Evolutionary conservation across 2,329 filamentous ascomycete genomes (phyloP).

Genomic region (Xylaria sp.): DNA sequence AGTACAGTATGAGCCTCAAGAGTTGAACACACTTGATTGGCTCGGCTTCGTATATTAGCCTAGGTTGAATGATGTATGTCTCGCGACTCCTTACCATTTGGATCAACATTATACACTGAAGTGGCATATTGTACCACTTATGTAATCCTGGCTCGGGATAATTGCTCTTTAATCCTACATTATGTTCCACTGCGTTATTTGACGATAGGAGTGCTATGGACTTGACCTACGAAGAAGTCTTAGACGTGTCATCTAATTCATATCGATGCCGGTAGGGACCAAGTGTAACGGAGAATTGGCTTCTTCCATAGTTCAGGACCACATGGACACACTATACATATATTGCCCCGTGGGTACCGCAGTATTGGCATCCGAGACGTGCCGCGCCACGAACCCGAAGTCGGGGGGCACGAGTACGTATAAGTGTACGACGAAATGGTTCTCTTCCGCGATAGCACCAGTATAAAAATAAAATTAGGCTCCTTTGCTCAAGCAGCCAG

Average conservation of each 20-base stretch:
- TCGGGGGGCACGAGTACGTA: neutral
- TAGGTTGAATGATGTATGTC: neutral
- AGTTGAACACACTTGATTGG: no score
- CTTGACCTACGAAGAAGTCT: no score
- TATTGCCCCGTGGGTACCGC: slow-evolving; percentile 1
- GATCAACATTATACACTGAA: no score
- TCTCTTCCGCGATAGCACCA: neutral
- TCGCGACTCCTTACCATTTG: no score
- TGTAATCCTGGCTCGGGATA: neutral
- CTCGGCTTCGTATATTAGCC: no score
- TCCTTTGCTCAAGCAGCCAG: no score
- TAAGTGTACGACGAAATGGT: neutral
- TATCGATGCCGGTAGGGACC: neutral
- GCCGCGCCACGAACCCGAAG: neutral
- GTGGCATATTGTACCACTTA: neutral
- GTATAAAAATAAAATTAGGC: no score
- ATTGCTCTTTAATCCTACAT: neutral
- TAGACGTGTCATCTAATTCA: neutral
- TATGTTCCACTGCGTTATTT: no score
- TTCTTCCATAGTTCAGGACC: neutral
- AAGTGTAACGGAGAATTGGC: neutral
- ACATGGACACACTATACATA: neutral
- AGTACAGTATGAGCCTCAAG: no score
- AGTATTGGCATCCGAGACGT: slow-evolving; percentile 9
- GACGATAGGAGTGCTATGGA: no score